Base-by-base conservation (phyloP, 1,284 basidiomycete genomes). In the Blastosporella zonata region DNA sequence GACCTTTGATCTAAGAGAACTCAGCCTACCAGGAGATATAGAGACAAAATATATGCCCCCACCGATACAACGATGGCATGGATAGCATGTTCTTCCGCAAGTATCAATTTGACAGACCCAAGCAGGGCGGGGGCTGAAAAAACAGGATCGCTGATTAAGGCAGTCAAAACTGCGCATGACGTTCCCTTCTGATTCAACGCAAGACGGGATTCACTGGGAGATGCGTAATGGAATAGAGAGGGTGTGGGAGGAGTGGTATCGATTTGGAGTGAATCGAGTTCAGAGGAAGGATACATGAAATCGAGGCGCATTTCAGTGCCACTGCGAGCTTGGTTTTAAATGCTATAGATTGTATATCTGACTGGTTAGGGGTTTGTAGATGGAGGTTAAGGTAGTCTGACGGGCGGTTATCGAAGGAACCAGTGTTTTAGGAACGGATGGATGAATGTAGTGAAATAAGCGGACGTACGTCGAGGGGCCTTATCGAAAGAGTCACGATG, bases 21-120 rank as follows among this genome's bases (percentile, higher is more conserved):
- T 37, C n/a, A 42, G 13, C 6, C 1, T 13, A 33, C n/a, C 27
- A 22, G 15, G 13, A 33, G 23, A 29, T 12, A 21, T 2, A 10
- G 36, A 2, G 13, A 34, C 39, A 44, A 10, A 13, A 13, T 13
- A 12, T 31, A 10, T 39, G n/a, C 3, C 60, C 67, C 29, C 57
- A 75, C 73, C 36, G 55, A 64, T 36, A 68, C 67, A 25, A 60
- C 65, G 35, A 75, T 62, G 23, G 67, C 64, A 43, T 73, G 71
- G 31, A 75, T 74, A 18, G 68, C 70, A 54, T 73, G 71, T 35
- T 68, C 68, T 56, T 67, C 67, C 47, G 69, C 70, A 47, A 64
- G 53, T 27, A 52, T 55, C 25, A 69, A 55, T n/a, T 57, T 57
- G 21, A 68, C 60, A 41, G 57, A 58, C 9, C 67, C 66, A 25